Conservation (phyloP, 108 stramenopile genomes). For the Parmales sp. region DNA sequence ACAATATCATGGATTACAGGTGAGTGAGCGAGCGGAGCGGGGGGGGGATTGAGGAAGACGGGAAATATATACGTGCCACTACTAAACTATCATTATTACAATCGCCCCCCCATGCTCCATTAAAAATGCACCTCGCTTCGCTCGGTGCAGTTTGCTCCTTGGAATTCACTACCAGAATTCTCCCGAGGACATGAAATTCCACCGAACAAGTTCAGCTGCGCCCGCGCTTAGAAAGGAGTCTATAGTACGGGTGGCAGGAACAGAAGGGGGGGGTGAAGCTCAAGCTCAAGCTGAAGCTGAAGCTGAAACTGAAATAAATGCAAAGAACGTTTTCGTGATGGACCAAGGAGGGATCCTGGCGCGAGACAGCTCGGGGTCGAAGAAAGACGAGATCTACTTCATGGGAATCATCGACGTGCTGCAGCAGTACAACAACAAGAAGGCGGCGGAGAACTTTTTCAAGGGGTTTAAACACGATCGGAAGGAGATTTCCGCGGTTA, state of each 20-base stretch:
- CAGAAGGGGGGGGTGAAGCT: background rate
- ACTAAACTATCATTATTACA: too few relatives aligned
- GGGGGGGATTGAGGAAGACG: too few relatives aligned
- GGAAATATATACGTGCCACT: too few relatives aligned
- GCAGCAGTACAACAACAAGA: conserved; percentile 38
- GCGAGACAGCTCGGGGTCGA: background rate
- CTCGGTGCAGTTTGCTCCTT: conserved; percentile 52
- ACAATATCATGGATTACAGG: conserved; percentile 78
- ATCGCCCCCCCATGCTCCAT: too few relatives aligned
- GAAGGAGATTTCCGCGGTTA: conserved; percentile 26
- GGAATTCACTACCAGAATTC: conserved; percentile 41
- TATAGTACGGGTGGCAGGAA: background rate
- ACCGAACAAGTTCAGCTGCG: background rate
- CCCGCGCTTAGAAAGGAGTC: background rate
- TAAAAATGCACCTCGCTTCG: too few relatives aligned
- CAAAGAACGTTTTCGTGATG: background rate
- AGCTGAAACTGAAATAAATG: background rate
- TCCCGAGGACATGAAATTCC: conserved; percentile 22
- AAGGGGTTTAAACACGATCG: conserved; percentile 27
- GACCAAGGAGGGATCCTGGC: background rate
- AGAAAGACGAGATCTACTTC: conserved; percentile 19
- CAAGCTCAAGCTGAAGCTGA: background rate
- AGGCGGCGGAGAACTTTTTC: conserved; percentile 30
- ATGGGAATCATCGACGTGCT: conserved; percentile 50
- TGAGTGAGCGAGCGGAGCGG: too few relatives aligned